Conservation (phyloP, 495 filamentous ascomycete genomes). For the Astrothelium macrocarpum region DNA sequence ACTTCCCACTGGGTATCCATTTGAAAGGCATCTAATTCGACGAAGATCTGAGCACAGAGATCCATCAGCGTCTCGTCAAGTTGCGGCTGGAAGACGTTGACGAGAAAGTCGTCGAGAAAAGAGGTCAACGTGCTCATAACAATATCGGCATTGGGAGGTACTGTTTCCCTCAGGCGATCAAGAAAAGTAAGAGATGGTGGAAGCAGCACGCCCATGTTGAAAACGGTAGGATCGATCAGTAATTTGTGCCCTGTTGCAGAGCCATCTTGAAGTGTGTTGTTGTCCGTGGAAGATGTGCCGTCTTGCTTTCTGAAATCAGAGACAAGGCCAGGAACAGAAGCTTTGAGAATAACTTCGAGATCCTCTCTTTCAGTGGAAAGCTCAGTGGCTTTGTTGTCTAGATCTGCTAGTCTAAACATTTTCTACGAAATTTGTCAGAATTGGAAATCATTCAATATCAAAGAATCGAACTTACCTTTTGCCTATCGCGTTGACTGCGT, state of each 20-base stretch:
- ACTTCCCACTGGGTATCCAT: constrained; percentile 73
- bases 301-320: constrained; percentile 56
- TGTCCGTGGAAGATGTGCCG: constrained; percentile 25
- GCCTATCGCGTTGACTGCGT: constrained; percentile 56
- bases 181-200: constrained; percentile 92
- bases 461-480: constrained; percentile 41
- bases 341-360: constrained; percentile 76
- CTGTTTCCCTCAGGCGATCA: constrained; percentile 80
- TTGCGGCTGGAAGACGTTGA: constrained; percentile 96
- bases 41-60: constrained; percentile 69
- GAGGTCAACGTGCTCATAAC: constrained; percentile 79
- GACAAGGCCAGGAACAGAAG: constrained; percentile 87
- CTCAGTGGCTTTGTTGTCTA: constrained; percentile 65
- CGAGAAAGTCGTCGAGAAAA: constrained; percentile 95
- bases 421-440: constrained; percentile 34
- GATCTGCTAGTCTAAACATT: constrained; percentile 82
- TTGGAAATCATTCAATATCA: not conserved
- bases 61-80: constrained; percentile 91
- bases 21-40: constrained; percentile 77
- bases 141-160: constrained; percentile 75
- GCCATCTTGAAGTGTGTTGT: constrained; percentile 43
- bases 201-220: constrained; percentile 91
- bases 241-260: constrained; percentile 70
- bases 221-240: constrained; percentile 88
- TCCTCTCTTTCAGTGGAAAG: constrained; percentile 77